These are phyloP conservation scores for Hypholoma sublateritium DNA, from an alignment of 768 basidiomycete genomes.

Conservation along the genomic window DNA sequence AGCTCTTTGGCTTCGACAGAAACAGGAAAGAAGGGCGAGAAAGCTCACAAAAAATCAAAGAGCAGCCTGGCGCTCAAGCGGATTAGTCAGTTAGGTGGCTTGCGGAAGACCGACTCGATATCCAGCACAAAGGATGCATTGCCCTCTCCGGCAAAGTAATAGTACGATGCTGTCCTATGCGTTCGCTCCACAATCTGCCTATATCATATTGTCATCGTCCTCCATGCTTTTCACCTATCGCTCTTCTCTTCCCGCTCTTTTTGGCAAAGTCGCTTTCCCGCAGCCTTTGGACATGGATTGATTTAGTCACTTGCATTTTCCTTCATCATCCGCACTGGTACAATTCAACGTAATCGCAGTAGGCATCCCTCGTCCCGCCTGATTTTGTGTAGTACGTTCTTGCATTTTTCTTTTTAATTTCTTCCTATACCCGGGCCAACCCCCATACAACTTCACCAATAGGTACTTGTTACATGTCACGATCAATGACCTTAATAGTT, in stretches of 20 bases:
- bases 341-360: constrained; percentile 21
- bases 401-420: constrained; percentile 1
- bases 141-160: constrained; percentile 16
- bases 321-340: constrained; percentile 12
- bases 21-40: constrained; percentile 23
- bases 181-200: background rate
- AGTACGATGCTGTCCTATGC: background rate
- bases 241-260: constrained; percentile 1
- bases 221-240: constrained; percentile 1
- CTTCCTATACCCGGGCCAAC: constrained; percentile 2
- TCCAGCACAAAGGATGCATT: constrained; percentile 43
- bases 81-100: constrained; percentile 42
- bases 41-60: constrained; percentile 55
- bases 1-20: constrained; percentile 33
- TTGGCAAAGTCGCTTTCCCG: constrained; percentile 5
- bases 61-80: constrained; percentile 61
- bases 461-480: background rate
- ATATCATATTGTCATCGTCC: background rate
- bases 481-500: constrained; percentile 4
- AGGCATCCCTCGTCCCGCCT: background rate
- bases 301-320: constrained; percentile 20
- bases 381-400: constrained; percentile 2
- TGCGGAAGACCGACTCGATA: constrained; percentile 47
- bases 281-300: constrained; percentile 19
- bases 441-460: background rate